A percentile compares a stretch with the other conserved stretches of the same genome.
Evolutionary conservation across 768 basidiomycete genomes (phyloP).

Genomic region (Lactarius hatsudake): DNA sequence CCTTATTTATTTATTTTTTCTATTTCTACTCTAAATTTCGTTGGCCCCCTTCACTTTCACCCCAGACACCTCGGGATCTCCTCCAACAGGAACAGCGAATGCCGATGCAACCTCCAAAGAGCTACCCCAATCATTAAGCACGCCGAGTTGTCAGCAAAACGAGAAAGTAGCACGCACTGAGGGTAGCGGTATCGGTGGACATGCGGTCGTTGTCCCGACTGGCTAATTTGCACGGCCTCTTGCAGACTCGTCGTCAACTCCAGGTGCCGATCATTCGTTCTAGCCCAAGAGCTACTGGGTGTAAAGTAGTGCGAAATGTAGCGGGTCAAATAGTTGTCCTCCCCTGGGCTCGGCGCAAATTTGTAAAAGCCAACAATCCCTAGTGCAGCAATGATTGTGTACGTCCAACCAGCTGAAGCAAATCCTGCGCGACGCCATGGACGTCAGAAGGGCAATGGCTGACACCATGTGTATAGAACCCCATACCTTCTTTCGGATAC

Average conservation of each 20-base stretch:
- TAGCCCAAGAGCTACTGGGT: conserved; percentile 53
- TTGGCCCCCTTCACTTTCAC: conserved; percentile 23
- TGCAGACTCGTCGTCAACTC: conserved; percentile 43
- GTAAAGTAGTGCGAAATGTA: conserved; percentile 61
- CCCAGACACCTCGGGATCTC: conserved; percentile 24
- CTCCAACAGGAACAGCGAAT: conserved; percentile 25
- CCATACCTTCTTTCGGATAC: conserved; percentile 60
- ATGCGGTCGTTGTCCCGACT: conserved; percentile 42
- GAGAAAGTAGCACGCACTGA: conserved; percentile 44
- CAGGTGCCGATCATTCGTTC: conserved; percentile 56
- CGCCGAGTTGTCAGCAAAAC: background rate
- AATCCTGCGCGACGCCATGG: conserved; percentile 47
- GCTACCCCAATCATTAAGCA: conserved; percentile 3
- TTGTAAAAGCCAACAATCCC: conserved; percentile 59
- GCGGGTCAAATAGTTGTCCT: conserved; percentile 62
- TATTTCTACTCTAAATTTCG: conserved; percentile 14
- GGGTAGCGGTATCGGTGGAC: conserved; percentile 69
- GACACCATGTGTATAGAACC: conserved; percentile 23
- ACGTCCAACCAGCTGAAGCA: conserved; percentile 63
- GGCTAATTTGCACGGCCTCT: conserved; percentile 42
- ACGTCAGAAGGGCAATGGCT: conserved; percentile 3
- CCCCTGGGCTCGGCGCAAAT: conserved; percentile 58
- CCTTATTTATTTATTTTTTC: background rate
- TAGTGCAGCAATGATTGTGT: conserved; percentile 51
- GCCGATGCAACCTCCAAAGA: conserved; percentile 20